Conservation (phyloP, 495 filamentous ascomycete species). For the Cercophora scortea region DNA sequence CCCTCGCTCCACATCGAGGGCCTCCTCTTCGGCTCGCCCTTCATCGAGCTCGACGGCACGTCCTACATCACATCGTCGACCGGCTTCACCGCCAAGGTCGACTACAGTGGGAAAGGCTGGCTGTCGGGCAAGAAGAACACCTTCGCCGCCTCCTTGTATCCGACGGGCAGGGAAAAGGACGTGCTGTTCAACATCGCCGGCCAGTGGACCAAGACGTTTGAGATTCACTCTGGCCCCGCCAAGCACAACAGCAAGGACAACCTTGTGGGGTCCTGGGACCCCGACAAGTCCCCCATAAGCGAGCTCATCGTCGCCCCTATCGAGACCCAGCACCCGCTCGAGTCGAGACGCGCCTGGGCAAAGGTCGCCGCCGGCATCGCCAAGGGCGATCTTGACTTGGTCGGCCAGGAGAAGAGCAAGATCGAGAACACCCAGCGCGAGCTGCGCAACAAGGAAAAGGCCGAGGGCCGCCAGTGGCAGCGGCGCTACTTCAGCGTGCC, state of each 20-base stretch:
- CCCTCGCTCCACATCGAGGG: slow-evolving; percentile 91
- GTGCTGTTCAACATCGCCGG: slow-evolving; percentile 79
- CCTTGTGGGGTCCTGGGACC: slow-evolving; percentile 61
- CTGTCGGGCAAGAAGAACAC: slow-evolving; percentile 91
- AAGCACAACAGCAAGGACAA: slow-evolving; percentile 48
- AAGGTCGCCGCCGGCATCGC: slow-evolving; percentile 75
- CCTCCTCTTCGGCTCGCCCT: slow-evolving; percentile 83
- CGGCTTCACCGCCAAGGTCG: slow-evolving; percentile 86
- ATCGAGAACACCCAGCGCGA: slow-evolving; percentile 90
- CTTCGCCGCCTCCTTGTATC: slow-evolving; percentile 72
- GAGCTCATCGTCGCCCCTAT: slow-evolving; percentile 65
- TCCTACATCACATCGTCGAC: slow-evolving; percentile 78
- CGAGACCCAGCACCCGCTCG: slow-evolving; percentile 77
- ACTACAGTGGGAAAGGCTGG: slow-evolving; percentile 91
- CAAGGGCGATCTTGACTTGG: slow-evolving; percentile 74
- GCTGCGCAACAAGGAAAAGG: slow-evolving; percentile 70
- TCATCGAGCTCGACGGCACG: slow-evolving; percentile 77
- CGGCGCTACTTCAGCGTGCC: slow-evolving; percentile 69
- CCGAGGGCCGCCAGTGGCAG: slow-evolving; percentile 72
- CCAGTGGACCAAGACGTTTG: slow-evolving; percentile 84
- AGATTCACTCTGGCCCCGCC: slow-evolving; percentile 61
- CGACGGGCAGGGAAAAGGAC: slow-evolving; percentile 69
- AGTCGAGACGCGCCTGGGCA: slow-evolving; percentile 82
- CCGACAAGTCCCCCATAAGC: slow-evolving; percentile 51
- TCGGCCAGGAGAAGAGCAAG: slow-evolving; percentile 69